phyloP scores from a whole-genome alignment of 2,329 filamentous ascomycete species.

The Clarireedia paspali region DNA sequence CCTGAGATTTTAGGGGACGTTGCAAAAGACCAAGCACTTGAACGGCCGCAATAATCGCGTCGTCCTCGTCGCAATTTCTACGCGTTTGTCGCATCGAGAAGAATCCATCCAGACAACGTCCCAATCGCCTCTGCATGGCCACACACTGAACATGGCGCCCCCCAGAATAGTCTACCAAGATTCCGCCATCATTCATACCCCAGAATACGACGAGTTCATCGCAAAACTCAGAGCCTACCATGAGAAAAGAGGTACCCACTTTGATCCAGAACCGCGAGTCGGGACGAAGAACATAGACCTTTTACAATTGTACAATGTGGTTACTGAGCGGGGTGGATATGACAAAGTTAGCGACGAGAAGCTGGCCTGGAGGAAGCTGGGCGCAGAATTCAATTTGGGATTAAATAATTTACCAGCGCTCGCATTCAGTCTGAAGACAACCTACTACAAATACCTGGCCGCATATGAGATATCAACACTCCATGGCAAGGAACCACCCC shows the following conservation, averaged over 20 bases:
- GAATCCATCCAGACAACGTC: neutral
- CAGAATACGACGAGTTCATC: constrained; percentile 76
- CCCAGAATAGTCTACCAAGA: constrained; percentile 16
- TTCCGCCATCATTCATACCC: constrained; percentile 35
- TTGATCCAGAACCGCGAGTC: constrained; percentile 77
- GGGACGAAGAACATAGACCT: constrained; percentile 71
- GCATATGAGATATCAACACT: constrained; percentile 78
- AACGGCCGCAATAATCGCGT: constrained; percentile 11
- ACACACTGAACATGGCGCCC: constrained; percentile 22
- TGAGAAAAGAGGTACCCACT: constrained; percentile 66
- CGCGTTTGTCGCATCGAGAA: constrained; percentile 9
- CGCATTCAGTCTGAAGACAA: constrained; percentile 77
- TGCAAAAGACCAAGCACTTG: neutral
- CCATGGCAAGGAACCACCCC: constrained; percentile 73
- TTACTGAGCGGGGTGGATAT: constrained; percentile 73
- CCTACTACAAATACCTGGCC: constrained; percentile 83
- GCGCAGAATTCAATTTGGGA: constrained; percentile 64
- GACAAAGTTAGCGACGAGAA: constrained; percentile 78
- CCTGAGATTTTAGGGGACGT: too few species aligned
- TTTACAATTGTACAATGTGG: constrained; percentile 68
- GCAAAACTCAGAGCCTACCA: constrained; percentile 66
- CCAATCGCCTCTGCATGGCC: constrained; percentile 15
- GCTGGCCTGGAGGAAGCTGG: constrained; percentile 76
- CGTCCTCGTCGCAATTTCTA: constrained; percentile 8
- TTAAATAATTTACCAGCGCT: constrained; percentile 72